Base-by-base conservation (phyloP, 192 early-diverging fungal genomes). In the Podila clonocystis region DNA sequence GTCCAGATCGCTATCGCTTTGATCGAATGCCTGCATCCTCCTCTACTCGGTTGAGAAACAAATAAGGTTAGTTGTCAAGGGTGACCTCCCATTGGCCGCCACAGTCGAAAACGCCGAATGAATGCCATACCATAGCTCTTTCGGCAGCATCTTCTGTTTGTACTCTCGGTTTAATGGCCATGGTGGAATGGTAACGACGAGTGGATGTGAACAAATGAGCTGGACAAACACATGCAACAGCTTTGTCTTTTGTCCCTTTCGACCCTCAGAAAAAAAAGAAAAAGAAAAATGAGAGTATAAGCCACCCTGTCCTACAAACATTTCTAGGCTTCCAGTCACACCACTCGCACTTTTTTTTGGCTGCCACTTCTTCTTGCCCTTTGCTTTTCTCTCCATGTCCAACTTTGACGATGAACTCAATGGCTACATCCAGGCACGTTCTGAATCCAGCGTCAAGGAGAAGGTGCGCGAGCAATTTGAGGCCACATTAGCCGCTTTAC, bases 1-100 rank as follows among this genome's bases (percentile, higher is more conserved):
- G 24, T 78, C 69, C 52, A 78, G 63, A 58, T 78, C 75, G 22
- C 75, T 78, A 58, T 78, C 75, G 64, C 69, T 78, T 41, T 78
- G 68, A 33, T 78, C 69, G 29, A 71, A 80, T 19, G 77, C 50
- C 31, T 73, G 77, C 77, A 80, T 80, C 26, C 77, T 69, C 28
- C 71, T 67, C 77, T 80, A 80, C 2, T 1, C 26, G 26, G 59
- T 7, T 4, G 59, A 41, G 9, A 9, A 9, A 31, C 52, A 77
- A 49, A 31, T 63, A 12, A 17, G 17, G 13, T 26, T 41, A 22
- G 49, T 28, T 19, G 38, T 6, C 26, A 45, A 57, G 45, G 33
- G 8, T 31, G 41, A 4, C 41, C 3, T 45, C 4, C 41, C 41
- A 45, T 15, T 45, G 13, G 41, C 12, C 17, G 12, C 41, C 17